phyloP scores from a whole-genome alignment of 441 rosid species.

The Erodium moschatum region DNA sequence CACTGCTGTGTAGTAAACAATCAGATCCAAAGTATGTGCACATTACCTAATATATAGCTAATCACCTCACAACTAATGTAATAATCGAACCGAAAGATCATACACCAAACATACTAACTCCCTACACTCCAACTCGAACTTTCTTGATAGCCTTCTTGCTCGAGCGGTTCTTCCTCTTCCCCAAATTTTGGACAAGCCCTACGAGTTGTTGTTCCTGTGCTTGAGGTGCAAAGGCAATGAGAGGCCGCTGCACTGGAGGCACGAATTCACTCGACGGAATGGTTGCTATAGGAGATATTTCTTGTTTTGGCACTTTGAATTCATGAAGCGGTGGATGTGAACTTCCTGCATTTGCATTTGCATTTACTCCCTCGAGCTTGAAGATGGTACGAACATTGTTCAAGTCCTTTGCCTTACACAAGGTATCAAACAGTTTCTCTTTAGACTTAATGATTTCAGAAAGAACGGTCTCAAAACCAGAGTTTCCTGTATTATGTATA shows the following conservation, averaged over 20 bases:
- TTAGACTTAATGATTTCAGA: slow-evolving; percentile 24
- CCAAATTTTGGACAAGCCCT: slow-evolving; percentile 13
- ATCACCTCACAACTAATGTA: too few relatives aligned
- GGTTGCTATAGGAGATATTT: slow-evolving; percentile 8
- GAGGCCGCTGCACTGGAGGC: slow-evolving; percentile 11
- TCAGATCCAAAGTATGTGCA: too few relatives aligned
- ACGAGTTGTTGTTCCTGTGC: slow-evolving; percentile 5
- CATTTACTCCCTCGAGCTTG: background rate
- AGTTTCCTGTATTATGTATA: slow-evolving; percentile 9
- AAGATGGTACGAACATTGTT: background rate
- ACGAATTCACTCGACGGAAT: slow-evolving; percentile 23
- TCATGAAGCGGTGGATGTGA: too few relatives aligned
- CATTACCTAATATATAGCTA: too few relatives aligned
- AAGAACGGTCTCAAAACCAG: slow-evolving; percentile 16
- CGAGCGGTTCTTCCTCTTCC: background rate
- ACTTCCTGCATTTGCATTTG: too few relatives aligned
- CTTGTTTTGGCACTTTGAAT: slow-evolving; percentile 16
- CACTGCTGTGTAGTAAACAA: too few relatives aligned
- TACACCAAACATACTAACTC: too few relatives aligned
- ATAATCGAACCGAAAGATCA: too few relatives aligned
- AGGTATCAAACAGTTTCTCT: background rate
- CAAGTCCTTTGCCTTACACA: slow-evolving; percentile 16
- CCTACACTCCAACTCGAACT: too few relatives aligned
- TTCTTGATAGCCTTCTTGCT: too few relatives aligned
- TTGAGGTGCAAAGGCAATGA: background rate